Evolutionary conservation across 768 basidiomycete genomes (phyloP), one percentile per base, ranked within the genome.

Genomic region (Psilocybe subaeruginosa): DNA sequence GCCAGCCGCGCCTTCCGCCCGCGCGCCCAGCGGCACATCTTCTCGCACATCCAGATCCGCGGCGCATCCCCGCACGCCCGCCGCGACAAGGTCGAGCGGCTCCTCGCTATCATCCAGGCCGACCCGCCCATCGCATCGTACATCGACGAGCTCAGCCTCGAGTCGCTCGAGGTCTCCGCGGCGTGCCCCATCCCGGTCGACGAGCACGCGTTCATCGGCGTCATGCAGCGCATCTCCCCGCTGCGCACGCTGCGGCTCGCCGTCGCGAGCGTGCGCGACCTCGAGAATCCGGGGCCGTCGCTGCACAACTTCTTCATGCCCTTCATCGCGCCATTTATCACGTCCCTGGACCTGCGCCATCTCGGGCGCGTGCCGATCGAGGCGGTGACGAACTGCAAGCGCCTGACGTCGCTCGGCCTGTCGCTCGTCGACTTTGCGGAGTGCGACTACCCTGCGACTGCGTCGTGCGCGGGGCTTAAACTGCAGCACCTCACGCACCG

Each of bases 21-120:
- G n/a, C 50, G 58, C 17, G 35, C 58, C 2, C 58, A 59, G 27
- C 23, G 35, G 7, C 50, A 59, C 19, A 43, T 59, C 14, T 52
- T 59, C 29, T 52, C 48, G 1, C 27, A 12, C 27, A 41, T 52
- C 23, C 2, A 37, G 8, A 58, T 58, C 29, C 49, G 35, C 4
- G 57, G 57, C 14, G n/a, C 27, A 2, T 47, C 45, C 5, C n/a
- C 12, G 12, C 7, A 30, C 4, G 9, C 17, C 12, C 31, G 47
- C 3, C 47, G 33, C 4, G 3, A 12, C 1, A 51, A 17, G 8
- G 39, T 52, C 27, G 33, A n/a, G 30, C 14, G 37, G 11, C 29
- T 57, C 1, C 16, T 37, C 1, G 30, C 31, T 0, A 19, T 43
- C 4, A 31, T 51, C 8, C 8, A 58, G 14, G 35, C 30, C 3